These are phyloP conservation scores for Coemansia sp. DNA, from an alignment of 192 early-diverging fungal species.

Conservation along the genomic window DNA sequence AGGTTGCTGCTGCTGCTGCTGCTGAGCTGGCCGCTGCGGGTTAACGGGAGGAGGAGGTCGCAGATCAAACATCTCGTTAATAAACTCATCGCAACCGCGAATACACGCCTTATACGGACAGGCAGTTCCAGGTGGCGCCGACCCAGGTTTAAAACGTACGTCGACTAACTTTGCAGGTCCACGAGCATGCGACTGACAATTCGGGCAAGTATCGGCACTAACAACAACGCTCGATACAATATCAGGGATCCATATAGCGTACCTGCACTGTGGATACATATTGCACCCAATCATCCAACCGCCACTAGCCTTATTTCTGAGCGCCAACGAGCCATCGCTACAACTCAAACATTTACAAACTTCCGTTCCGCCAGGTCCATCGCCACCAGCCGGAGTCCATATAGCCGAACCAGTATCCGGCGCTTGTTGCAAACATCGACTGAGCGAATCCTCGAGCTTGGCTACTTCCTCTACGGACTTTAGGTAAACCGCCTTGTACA, in stretches of 20 bases:
- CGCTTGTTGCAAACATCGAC: constrained; percentile 35
- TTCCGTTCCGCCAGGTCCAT: constrained; percentile 7
- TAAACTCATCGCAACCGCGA: constrained; percentile 49
- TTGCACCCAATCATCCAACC: constrained; percentile 54
- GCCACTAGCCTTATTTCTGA: constrained; percentile 13
- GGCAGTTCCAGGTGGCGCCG: constrained; percentile 37
- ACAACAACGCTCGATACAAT: constrained; percentile 15
- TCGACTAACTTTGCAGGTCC: constrained; percentile 33
- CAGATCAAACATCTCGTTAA: constrained; percentile 44
- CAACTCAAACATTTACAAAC: constrained; percentile 33
- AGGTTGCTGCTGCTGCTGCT: constrained; percentile 17
- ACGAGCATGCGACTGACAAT: constrained; percentile 13
- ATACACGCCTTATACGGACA: constrained; percentile 33
- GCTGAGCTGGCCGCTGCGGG: constrained; percentile 2
- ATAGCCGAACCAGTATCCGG: background rate
- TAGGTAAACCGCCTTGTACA: constrained; percentile 76
- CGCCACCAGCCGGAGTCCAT: constrained; percentile 12
- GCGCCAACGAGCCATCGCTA: constrained; percentile 12
- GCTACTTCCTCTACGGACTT: constrained; percentile 54
- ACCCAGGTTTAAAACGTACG: constrained; percentile 35
- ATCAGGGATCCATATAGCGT: constrained; percentile 49
- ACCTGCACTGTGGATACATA: constrained; percentile 55
- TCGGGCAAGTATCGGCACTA: constrained; percentile 23
- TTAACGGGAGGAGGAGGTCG: constrained; percentile 4
- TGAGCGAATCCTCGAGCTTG: constrained; percentile 55